Percentiles rank a stretch among this genome's conserved stretches.
Evolutionary conservation across 441 rosid genomes (phyloP).

Genomic region (Pelargonium australe): DNA sequence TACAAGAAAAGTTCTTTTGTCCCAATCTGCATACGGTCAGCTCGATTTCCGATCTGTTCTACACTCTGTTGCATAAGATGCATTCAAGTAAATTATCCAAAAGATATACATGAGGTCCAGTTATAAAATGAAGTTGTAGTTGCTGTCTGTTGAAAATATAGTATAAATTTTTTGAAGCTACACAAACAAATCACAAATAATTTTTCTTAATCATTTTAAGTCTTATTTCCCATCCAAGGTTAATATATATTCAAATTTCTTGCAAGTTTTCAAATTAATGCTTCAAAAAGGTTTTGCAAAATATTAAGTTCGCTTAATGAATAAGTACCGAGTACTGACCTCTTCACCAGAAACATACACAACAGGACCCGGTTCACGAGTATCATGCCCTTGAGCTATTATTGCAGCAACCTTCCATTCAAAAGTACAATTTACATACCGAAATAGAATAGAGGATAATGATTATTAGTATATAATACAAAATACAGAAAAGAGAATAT

Average conservation of each 20-base stretch:
- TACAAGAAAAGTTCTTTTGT: constrained; percentile 63
- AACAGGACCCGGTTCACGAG: constrained; percentile 54
- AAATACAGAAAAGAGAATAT: background rate
- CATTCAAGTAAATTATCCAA: constrained; percentile 13
- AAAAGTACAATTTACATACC: constrained; percentile 21
- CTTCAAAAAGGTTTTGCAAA: background rate
- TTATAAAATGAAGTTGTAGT: background rate
- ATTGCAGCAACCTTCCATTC: constrained; percentile 60
- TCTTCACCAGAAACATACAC: constrained; percentile 94
- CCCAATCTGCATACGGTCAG: constrained; percentile 65
- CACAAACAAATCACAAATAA: background rate
- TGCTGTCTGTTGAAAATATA: background rate
- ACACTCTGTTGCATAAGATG: constrained; percentile 55
- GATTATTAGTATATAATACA: background rate
- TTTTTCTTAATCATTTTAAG: background rate
- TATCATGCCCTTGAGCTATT: constrained; percentile 51
- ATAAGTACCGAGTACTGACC: constrained; percentile 35
- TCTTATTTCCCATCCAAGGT: background rate
- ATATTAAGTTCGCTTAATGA: background rate
- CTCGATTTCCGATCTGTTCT: constrained; percentile 86
- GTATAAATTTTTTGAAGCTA: no score
- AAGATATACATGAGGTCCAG: background rate
- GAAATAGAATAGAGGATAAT: background rate
- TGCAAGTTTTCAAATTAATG: background rate
- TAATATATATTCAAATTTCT: background rate